A percentile compares a stretch with the other conserved stretches of the same genome.
These are phyloP conservation scores for Chrysochromulina parva DNA, from an alignment of 78 protist species.

Conservation along the genomic window DNA sequence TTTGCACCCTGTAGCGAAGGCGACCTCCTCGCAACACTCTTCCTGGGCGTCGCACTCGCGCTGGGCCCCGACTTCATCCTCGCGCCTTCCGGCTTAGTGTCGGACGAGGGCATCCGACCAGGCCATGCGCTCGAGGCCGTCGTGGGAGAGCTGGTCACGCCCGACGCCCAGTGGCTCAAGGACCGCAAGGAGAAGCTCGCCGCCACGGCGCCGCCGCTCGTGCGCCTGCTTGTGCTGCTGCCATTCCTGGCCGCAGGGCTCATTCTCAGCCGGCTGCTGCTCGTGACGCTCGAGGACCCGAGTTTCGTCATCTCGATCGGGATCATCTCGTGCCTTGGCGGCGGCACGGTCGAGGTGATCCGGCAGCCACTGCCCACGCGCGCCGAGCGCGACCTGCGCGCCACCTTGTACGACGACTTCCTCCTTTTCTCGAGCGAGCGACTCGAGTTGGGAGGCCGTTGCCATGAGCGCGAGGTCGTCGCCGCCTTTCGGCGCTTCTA, in stretches of 20 bases:
- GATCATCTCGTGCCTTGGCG: neutral
- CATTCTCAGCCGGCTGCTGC: neutral
- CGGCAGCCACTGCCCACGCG: neutral
- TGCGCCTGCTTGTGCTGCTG: neutral
- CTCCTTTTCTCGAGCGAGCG: neutral
- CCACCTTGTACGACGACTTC: neutral
- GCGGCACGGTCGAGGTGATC: neutral
- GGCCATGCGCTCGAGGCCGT: neutral
- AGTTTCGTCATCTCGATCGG: neutral
- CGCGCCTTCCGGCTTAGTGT: neutral
- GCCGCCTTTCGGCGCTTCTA: neutral
- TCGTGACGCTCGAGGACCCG: neutral
- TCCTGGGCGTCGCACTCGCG: neutral
- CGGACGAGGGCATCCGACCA: neutral
- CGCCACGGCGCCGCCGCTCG: neutral
- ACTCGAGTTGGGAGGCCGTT: neutral
- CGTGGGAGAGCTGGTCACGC: neutral
- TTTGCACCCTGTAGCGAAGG: too few species aligned
- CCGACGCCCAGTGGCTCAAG: neutral
- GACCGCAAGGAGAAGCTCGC: neutral
- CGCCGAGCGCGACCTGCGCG: neutral
- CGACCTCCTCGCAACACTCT: neutral
- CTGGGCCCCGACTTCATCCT: constrained; percentile 13
- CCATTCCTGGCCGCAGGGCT: neutral
- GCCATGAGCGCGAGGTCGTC: neutral